Percentiles rank a stretch among this genome's conserved stretches.
These are phyloP conservation scores for Akebia trifoliata DNA, from an alignment of 164 flowering plant genomes.

Conservation along the genomic window DNA sequence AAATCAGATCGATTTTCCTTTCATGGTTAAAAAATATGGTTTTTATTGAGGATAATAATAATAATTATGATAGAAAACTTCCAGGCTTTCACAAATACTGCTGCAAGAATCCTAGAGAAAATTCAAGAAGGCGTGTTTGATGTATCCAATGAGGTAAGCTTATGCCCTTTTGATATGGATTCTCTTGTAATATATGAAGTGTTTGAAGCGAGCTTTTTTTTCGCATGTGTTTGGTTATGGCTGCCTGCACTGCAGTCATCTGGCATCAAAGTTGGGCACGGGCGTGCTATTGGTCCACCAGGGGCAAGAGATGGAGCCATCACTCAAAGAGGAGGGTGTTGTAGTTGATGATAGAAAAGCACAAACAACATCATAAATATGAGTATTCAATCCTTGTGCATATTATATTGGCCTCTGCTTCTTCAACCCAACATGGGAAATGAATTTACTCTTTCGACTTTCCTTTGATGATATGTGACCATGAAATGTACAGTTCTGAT, in stretches of 20 bases:
- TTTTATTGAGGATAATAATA: neutral
- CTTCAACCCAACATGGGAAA: neutral
- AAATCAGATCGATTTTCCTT: neutral
- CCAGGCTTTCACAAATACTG: slow-evolving; percentile 78
- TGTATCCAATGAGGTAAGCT: slow-evolving; percentile 71
- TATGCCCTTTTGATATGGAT: neutral
- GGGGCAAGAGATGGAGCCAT: slow-evolving; percentile 67
- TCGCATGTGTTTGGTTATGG: neutral
- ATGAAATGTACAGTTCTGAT: neutral
- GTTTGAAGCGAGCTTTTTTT: neutral
- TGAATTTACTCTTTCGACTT: neutral
- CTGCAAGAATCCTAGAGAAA: slow-evolving; percentile 72
- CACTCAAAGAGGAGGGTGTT: slow-evolving; percentile 64
- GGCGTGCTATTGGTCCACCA: slow-evolving; percentile 51
- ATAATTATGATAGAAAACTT: slow-evolving; percentile 9
- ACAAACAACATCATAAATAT: neutral
- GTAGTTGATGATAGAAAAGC: slow-evolving; percentile 33
- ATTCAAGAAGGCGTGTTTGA: slow-evolving; percentile 85
- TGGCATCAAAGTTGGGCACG: slow-evolving; percentile 78
- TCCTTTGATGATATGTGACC: neutral
- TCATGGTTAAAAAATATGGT: neutral
- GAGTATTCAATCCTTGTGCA: neutral
- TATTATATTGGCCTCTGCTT: neutral
- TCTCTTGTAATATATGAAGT: neutral
- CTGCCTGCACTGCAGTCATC: slow-evolving; percentile 66